A percentile compares a stretch with the other conserved stretches of the same genome.
Conservation (phyloP, 2,329 filamentous ascomycete genomes). For the Paracoccidioides brasiliensis region DNA sequence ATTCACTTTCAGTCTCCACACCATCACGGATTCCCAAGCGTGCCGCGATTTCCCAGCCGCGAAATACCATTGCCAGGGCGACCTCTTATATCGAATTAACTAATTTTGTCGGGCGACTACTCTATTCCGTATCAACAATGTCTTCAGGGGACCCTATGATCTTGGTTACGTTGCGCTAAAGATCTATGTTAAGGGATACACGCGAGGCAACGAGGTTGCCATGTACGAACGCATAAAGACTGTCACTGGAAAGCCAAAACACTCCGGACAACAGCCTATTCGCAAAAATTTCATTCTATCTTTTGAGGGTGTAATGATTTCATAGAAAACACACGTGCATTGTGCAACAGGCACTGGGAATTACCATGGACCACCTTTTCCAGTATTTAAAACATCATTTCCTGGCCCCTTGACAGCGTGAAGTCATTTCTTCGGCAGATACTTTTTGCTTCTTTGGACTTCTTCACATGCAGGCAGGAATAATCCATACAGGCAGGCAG, state of each 20-base stretch:
- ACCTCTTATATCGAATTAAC: background rate
- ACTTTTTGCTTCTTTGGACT: conserved; percentile 7
- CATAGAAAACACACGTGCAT: conserved; percentile 10
- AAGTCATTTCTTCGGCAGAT: conserved; percentile 9
- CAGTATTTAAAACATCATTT: background rate
- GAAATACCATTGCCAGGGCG: background rate
- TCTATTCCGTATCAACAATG: too few species aligned
- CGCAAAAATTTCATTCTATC: conserved; percentile 1
- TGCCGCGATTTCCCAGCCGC: background rate
- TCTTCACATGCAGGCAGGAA: conserved; percentile 10
- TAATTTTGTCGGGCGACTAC: too few species aligned
- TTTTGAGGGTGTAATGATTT: conserved; percentile 1
- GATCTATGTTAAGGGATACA: conserved; percentile 3
- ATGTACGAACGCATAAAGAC: conserved; percentile 4
- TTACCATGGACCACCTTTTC: conserved; percentile 7
- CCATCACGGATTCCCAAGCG: background rate
- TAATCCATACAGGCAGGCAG: conserved; percentile 8
- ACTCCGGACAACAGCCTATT: background rate
- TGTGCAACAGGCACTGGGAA: conserved; percentile 14
- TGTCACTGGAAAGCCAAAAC: background rate
- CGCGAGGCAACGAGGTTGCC: conserved; percentile 1
- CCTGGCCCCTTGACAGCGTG: conserved; percentile 5
- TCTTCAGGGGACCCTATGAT: background rate
- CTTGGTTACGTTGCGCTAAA: conserved; percentile 3
- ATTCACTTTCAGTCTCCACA: background rate